Evolutionary conservation across 306 rosid species (phyloP).

Genomic region (Corylus avellana): DNA sequence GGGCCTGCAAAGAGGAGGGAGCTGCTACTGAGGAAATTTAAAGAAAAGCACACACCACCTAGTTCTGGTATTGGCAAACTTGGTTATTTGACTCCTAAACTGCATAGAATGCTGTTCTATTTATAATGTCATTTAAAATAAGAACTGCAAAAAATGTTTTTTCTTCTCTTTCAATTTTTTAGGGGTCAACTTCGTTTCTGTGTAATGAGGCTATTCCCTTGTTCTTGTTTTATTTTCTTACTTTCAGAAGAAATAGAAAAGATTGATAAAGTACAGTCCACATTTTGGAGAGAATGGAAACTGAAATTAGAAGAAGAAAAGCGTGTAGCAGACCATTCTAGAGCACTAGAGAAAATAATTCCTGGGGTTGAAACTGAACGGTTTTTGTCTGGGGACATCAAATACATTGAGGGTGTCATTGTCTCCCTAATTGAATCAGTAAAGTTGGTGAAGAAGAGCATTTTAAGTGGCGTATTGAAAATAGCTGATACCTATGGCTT

Average conservation of each 20-base stretch:
- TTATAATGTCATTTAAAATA: conserved; percentile 21
- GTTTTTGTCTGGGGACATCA: conserved; percentile 74
- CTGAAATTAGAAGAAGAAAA: conserved; percentile 85
- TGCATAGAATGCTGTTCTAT: conserved; percentile 11
- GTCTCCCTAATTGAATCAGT: conserved; percentile 77
- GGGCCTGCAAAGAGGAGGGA: conserved; percentile 67
- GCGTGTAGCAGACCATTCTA: conserved; percentile 74
- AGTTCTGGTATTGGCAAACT: conserved; percentile 53
- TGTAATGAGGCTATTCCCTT: conserved; percentile 1
- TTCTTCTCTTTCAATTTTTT: conserved; percentile 11
- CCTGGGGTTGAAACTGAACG: conserved; percentile 92
- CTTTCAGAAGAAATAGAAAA: conserved; percentile 68
- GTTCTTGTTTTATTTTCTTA: conserved; percentile 12
- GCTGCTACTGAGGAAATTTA: conserved; percentile 71
- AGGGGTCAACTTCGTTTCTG: conserved; percentile 12
- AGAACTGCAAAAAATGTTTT: conserved; percentile 17
- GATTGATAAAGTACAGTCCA: conserved; percentile 76
- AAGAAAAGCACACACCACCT: conserved; percentile 66
- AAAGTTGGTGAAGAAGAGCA: conserved; percentile 69
- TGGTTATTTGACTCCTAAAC: conserved; percentile 3
- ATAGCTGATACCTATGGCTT: conserved; percentile 78
- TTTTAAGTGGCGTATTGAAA: conserved; percentile 72
- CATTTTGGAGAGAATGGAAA: conserved; percentile 99
- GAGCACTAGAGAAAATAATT: conserved; percentile 73
- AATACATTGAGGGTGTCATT: conserved; percentile 67